phyloP scores from a whole-genome alignment of 306 rosid species.

The Sechiopsis laciniata region DNA sequence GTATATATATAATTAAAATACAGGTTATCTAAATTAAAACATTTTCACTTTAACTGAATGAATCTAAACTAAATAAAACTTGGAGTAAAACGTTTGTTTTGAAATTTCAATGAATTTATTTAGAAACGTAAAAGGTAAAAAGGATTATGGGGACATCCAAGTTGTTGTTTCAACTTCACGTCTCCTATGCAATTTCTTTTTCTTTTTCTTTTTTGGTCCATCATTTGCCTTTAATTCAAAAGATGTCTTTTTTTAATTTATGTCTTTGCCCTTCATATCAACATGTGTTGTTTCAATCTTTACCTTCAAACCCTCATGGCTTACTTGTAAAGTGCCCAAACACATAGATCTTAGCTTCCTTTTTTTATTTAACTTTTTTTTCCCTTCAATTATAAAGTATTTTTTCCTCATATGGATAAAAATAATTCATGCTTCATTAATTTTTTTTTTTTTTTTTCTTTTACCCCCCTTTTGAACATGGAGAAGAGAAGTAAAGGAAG shows the following conservation, averaged over 20 bases:
- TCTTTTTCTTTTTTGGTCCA: background rate
- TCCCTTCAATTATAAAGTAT: background rate
- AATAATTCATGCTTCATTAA: too few relatives aligned
- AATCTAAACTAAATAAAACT: too few relatives aligned
- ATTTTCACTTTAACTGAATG: too few relatives aligned
- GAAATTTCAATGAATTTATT: too few relatives aligned
- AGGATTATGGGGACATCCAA: background rate
- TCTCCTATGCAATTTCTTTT: background rate
- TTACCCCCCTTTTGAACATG: too few relatives aligned
- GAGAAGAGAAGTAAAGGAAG: too few relatives aligned
- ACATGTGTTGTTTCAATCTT: conserved; percentile 4
- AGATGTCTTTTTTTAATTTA: background rate
- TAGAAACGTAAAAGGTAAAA: background rate
- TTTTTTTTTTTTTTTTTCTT: too few relatives aligned
- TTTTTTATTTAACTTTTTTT: background rate
- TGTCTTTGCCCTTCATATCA: conserved; percentile 7
- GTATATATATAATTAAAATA: too few relatives aligned
- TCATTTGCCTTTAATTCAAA: background rate
- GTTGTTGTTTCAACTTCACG: conserved; percentile 11
- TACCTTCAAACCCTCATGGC: conserved; percentile 11
- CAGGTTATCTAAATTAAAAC: background rate
- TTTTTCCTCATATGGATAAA: background rate
- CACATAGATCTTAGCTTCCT: background rate
- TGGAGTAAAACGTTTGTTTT: too few relatives aligned
- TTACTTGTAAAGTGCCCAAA: conserved; percentile 3